Percentiles rank a stretch among this genome's conserved stretches.
phyloP scores from a whole-genome alignment of 2,329 filamentous ascomycete species.

The Pyricularia grisea region DNA sequence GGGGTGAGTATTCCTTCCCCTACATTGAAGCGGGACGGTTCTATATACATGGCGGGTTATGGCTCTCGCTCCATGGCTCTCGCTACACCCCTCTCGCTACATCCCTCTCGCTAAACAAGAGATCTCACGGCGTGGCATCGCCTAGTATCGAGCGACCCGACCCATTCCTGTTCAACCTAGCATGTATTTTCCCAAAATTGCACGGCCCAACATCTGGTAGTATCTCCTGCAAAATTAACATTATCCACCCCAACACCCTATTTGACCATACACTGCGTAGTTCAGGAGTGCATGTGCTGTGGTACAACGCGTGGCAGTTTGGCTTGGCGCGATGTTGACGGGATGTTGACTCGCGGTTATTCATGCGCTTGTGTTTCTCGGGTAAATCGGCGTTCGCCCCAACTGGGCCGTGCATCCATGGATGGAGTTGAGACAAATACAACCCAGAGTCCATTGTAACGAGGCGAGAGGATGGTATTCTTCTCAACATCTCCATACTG shows the following conservation, averaged over 20 bases:
- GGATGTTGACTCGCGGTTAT: not conserved
- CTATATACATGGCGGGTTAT: not conserved
- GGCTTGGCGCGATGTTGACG: not conserved
- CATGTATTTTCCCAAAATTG: not conserved
- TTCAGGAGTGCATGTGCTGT: not conserved
- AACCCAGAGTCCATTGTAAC: too few relatives aligned
- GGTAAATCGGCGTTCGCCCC: not conserved
- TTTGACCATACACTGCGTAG: not conserved
- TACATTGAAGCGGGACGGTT: not conserved
- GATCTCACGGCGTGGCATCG: not conserved
- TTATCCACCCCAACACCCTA: too few relatives aligned
- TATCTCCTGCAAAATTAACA: not conserved
- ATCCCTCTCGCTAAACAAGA: not conserved
- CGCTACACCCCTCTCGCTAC: too few relatives aligned
- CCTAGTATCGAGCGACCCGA: not conserved
- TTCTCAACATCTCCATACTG: too few relatives aligned
- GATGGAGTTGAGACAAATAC: not conserved
- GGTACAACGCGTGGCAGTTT: not conserved
- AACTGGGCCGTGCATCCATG: not conserved
- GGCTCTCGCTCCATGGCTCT: too few relatives aligned
- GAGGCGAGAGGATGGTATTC: too few relatives aligned
- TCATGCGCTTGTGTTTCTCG: not conserved
- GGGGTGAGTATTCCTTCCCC: not conserved
- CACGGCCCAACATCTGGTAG: not conserved
- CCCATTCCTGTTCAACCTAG: not conserved